phyloP scores from a whole-genome alignment of 2,329 filamentous ascomycete genomes.

The Colletotrichum spaethianum region DNA sequence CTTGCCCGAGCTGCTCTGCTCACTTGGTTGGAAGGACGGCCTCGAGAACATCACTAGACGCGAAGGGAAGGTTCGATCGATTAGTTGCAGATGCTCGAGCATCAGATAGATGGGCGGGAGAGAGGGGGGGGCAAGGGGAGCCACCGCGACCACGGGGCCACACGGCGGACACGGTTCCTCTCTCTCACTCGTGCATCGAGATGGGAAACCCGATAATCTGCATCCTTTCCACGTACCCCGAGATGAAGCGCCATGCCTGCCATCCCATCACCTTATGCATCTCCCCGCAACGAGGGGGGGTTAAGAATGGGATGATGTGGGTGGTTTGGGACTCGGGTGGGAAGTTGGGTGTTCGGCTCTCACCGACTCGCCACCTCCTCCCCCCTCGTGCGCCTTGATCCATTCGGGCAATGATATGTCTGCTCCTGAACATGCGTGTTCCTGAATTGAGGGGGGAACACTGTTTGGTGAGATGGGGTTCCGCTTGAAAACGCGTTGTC shows the following conservation, averaged over 20 bases:
- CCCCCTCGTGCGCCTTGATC: conserved; percentile 12
- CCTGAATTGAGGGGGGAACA: background rate
- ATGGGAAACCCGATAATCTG: conserved; percentile 23
- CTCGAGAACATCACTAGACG: background rate
- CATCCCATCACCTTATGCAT: conserved; percentile 3
- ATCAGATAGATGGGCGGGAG: conserved; percentile 25
- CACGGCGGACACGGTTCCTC: background rate
- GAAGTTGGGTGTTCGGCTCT: conserved; percentile 24
- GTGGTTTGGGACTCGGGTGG: background rate
- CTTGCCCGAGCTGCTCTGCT: background rate
- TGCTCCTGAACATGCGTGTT: background rate
- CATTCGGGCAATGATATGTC: conserved; percentile 32
- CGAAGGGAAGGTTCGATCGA: conserved; percentile 18
- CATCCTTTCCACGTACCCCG: background rate
- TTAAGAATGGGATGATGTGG: background rate
- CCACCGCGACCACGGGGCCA: background rate
- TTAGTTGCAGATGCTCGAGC: conserved; percentile 26
- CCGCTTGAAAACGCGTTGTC: background rate
- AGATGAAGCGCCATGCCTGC: background rate
- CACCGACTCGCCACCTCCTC: conserved; percentile 34
- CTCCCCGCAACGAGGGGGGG: conserved; percentile 7
- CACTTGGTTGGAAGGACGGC: background rate
- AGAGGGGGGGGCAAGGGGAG: background rate
- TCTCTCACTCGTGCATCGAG: conserved; percentile 5
- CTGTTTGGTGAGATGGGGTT: background rate